Evolutionary conservation across 345 rosid species (phyloP), one percentile per base, ranked within the genome.

Genomic region (Dipteronia sinensis): DNA sequence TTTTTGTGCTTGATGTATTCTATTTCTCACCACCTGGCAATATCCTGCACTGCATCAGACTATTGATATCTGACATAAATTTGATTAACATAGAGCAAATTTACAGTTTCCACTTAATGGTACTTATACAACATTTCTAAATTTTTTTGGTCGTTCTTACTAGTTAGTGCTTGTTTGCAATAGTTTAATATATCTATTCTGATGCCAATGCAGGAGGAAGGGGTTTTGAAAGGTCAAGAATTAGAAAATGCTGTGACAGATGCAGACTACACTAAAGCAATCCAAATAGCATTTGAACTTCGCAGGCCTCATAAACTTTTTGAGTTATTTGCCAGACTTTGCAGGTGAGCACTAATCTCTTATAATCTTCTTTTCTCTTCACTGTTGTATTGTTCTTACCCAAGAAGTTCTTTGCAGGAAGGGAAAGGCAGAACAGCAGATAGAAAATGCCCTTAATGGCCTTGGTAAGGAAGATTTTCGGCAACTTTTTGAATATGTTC

Each of bases 211-310:
- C 89, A 96, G 98, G 99, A 89, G 80, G 91, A 89, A 89, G 84
- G 81, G 23, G 86, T 92, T 77, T 78, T 96, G 83, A 90, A 82
- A 87, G 88, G 96, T 67, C 97, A 92, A 82, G 98, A 94, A 82
- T 79, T 94, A 83, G 98, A 93, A 82, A 95, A 93, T 84, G 98
- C 97, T 63, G 86, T 91, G 44, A 62, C 90, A 76, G 97, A 94
- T 87, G 93, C 89, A 29, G 90, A 94, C 71, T 94, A 91, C 78
- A 80, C 79, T 7, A 94, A 90, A 80, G 97, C 99, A 53, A 92
- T 93, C 72, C 86, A 85, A 85, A 74, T 96, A 81, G 97, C 99
- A 65, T 91, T 93, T 80, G 92, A 91, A 88, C 93, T 95, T 70
- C 86, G 84, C 72, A 84, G 91, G 85, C 98, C 98, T 84, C 97